Evolutionary conservation across 169 alveolate species (phyloP).

Genomic region (Amoebophrya sp.): DNA sequence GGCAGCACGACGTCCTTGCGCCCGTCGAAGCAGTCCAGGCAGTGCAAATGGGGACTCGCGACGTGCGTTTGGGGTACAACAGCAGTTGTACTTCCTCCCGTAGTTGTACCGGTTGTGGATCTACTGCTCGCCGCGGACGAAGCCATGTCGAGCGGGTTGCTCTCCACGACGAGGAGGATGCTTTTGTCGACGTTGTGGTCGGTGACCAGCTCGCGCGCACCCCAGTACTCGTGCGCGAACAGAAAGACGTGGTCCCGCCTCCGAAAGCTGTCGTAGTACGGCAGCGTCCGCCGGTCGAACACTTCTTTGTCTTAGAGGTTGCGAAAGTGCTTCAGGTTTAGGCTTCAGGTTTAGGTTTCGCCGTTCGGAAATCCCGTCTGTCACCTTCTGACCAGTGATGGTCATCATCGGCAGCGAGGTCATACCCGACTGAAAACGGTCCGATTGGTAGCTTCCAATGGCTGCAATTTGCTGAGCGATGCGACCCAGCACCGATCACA

Average conservation of each 20-base stretch:
- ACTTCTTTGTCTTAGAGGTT: too few species aligned
- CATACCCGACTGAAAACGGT: too few species aligned
- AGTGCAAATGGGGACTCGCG: background rate
- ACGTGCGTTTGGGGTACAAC: background rate
- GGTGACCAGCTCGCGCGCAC: background rate
- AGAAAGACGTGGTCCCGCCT: constrained; percentile 23
- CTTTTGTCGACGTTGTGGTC: constrained; percentile 20
- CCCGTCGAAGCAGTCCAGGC: background rate
- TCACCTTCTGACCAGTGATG: too few species aligned
- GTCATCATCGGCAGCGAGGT: too few species aligned
- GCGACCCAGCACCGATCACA: too few species aligned
- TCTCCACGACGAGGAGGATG: constrained; percentile 19
- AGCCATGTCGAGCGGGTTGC: constrained; percentile 15
- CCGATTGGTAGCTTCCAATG: too few species aligned
- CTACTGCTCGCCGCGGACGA: background rate
- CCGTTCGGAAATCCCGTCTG: too few species aligned
- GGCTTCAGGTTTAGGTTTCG: background rate
- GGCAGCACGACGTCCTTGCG: constrained; percentile 20
- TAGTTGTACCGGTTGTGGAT: background rate
- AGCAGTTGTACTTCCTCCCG: background rate
- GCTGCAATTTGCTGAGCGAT: too few species aligned
- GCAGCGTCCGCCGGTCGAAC: too few species aligned
- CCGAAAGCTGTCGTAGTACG: constrained; percentile 20
- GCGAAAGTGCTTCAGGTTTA: background rate
- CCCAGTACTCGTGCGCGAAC: constrained; percentile 32